phyloP scores from a whole-genome alignment of 345 rosid genomes.

The Euphorbia lathyris region DNA sequence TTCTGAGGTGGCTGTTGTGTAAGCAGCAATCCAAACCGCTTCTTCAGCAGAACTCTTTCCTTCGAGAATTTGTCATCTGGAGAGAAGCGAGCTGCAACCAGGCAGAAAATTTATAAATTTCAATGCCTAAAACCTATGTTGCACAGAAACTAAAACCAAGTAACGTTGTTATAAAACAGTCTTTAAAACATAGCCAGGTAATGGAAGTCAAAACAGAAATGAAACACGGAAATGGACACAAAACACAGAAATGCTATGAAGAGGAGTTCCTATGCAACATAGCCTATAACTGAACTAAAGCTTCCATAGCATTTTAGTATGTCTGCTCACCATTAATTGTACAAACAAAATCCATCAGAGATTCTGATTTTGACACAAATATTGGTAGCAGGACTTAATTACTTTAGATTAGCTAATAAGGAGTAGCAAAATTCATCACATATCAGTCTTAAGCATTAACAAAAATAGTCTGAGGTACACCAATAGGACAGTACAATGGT shows the following conservation, averaged over 20 bases:
- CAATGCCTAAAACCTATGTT: background rate
- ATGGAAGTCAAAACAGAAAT: too few species aligned
- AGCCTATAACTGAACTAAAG: too few species aligned
- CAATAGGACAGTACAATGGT: background rate
- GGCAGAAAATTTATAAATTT: background rate
- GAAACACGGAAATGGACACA: too few species aligned
- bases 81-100: constrained; percentile 71
- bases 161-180: too few species aligned
- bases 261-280: too few species aligned
- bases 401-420: background rate
- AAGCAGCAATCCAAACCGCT: constrained; percentile 76
- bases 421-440: background rate
- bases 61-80: constrained; percentile 84
- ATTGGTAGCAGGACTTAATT: too few species aligned
- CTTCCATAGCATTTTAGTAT: background rate
- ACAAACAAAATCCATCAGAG: background rate
- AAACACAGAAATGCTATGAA: too few species aligned
- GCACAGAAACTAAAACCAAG: too few species aligned
- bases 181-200: too few species aligned
- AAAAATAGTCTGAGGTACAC: background rate
- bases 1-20: constrained; percentile 65
- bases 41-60: constrained; percentile 75
- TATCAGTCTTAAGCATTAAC: background rate
- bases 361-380: background rate
- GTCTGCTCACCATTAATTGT: background rate